Evolutionary conservation across 176 grass and related monocot species (phyloP), one percentile per base, ranked within the genome.

Genomic region (Aegilops bicornis): DNA sequence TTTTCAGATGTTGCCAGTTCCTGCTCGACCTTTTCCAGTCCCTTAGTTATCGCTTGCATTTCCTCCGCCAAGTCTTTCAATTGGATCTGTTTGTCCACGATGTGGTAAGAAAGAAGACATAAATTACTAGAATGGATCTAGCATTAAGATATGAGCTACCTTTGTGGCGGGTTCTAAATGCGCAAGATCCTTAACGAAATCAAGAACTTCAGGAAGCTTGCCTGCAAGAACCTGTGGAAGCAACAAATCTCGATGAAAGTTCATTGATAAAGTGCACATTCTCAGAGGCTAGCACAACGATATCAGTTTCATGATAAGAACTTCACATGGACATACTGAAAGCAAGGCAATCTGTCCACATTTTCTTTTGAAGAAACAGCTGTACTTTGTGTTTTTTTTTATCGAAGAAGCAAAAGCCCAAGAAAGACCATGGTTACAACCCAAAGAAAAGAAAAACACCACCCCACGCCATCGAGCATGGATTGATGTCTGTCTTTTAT

Each of bases 181-280:
- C 9, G 90, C 40, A 78, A 98, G 91, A 88, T 98, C 93, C 69
- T 69, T 92, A 27, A 78, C 68, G 92, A 98, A 98, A 91, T 98
- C 90, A 89, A 98, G 91, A 89, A 98, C 90, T 92, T 94, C 96
- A 59, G 96, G 96, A 88, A 98, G 93, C 82, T 94, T 98, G 68
- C 95, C 91, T 6, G 86, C 92, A 88, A 98, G 84, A 92, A 98
- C 91, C 96, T 98, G 80, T 6, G 40, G 36, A 45, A 59, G 65
- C 67, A 70, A 48, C 45, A 69, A 64, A 67, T 22, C 79, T 40
- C 59, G 37, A 63, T 81, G n/a, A 79, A 79, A 73, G 43, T 54
- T 66, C 61, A 82, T 69, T 52, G 40, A 77, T 40, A 48, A 91
- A 78, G 62, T 39, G 19, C 30, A 63, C 10, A 36, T 69, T 54